Base-by-base conservation (phyloP, 176 grass and related monocot genomes). In the Carex pumila region DNA sequence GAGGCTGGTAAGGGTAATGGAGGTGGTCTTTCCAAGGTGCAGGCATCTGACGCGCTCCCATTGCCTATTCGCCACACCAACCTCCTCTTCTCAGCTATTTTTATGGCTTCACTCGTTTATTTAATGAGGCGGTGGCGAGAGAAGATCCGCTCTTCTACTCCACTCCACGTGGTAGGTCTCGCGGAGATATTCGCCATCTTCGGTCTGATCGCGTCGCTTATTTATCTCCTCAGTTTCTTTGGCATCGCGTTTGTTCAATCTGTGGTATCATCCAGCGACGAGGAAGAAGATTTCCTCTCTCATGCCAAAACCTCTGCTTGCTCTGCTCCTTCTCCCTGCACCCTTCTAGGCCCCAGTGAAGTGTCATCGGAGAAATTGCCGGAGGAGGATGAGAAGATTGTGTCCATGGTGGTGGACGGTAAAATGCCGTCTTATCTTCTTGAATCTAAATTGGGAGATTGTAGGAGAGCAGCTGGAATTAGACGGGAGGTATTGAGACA, bases 191-290 rank as follows among this genome's bases (percentile, higher is more conserved):
- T 93, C 37, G 91, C 95, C 86, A 87, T 95, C 0, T 87, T 98
- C 83, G 95, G 91, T 81, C 89, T 98, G 81, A 18, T 93, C 79
- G 95, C 92, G 73, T 95, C 95, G 4, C 95, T 98, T 81, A 95
- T 98, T 75, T 98, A 98, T 86, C 92, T 98, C n/a, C 88, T 98
- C 79, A 93, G 91, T 85, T 98, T 98, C 92, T 95, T 95, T 86
- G 95, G 95, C 88, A 98, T 98, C 86, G 95, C 86, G 57, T 95
- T 95, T 81, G 95, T 98, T 3, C 95, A 98, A 87, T 94, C 90
- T 18, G 70, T 98, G 69, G 91, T 98, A 43, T 98, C 89, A 2
- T 94, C 89, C 79, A 91, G 56, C 79, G 91, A 98, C 60, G 95
- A 98, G 2, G 92, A 98, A 21, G 95, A 95, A 52, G 92, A 98